Evolutionary conservation across 495 filamentous ascomycete genomes (phyloP).

Genomic region (Penicillium canariense): DNA sequence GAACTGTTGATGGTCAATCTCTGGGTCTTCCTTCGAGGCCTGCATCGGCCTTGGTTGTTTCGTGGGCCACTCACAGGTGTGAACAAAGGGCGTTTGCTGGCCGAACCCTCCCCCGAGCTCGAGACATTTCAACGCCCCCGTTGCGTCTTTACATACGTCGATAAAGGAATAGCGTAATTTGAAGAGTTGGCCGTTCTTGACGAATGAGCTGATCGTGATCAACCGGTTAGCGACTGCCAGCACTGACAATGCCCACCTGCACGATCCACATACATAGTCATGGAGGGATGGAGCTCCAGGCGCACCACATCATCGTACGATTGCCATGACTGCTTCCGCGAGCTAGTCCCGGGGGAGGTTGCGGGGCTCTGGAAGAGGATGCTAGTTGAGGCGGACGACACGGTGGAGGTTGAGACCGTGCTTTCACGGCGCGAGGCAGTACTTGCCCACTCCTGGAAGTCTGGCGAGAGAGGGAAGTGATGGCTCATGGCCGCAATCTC

Average conservation of each 20-base stretch:
- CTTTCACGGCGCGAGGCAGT: constrained; percentile 34
- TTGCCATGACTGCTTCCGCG: constrained; percentile 34
- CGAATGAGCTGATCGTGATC: constrained; percentile 33
- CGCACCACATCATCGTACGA: constrained; percentile 39
- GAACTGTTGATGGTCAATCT: constrained; percentile 24
- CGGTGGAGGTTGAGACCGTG: constrained; percentile 39
- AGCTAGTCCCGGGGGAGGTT: constrained; percentile 33
- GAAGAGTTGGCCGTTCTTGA: constrained; percentile 39
- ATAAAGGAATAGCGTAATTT: constrained; percentile 44
- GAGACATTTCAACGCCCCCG: constrained; percentile 37
- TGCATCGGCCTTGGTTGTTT: neutral
- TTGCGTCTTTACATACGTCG: constrained; percentile 42
- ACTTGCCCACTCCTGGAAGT: constrained; percentile 39
- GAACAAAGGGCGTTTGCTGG: constrained; percentile 41
- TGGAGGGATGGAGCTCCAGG: constrained; percentile 34
- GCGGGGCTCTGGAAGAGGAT: constrained; percentile 34
- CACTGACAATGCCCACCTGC: neutral
- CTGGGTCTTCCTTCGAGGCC: neutral
- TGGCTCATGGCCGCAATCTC: constrained; percentile 27
- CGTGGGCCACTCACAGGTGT: constrained; percentile 36
- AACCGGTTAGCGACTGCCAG: neutral
- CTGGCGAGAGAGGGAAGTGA: constrained; percentile 17
- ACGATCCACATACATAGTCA: constrained; percentile 37
- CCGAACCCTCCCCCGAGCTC: constrained; percentile 42
- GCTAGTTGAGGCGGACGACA: constrained; percentile 38